phyloP scores from a whole-genome alignment of 1,284 basidiomycete genomes.

The Fistulina hepatica region DNA sequence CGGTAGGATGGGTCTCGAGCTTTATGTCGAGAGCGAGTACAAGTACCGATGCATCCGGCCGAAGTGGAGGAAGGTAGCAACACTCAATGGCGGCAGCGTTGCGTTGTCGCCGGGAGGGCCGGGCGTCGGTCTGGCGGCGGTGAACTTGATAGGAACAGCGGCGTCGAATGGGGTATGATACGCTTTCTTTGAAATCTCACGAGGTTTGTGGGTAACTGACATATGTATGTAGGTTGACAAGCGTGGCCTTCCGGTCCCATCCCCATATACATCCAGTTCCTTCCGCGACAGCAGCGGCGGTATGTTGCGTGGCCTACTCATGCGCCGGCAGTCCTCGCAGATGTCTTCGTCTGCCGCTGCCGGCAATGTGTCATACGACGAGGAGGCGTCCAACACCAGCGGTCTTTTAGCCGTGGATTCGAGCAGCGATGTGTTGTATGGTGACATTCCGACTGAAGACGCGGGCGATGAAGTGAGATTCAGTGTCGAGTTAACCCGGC shows the following conservation, averaged over 20 bases:
- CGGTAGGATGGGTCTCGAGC: constrained; percentile 84
- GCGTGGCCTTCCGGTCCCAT: constrained; percentile 71
- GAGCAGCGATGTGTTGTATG: constrained; percentile 15
- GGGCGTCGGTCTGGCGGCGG: constrained; percentile 51
- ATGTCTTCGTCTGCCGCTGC: constrained; percentile 37
- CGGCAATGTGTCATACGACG: constrained; percentile 32
- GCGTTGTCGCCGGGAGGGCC: constrained; percentile 26
- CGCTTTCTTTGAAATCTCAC: constrained; percentile 9
- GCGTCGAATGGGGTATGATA: constrained; percentile 68
- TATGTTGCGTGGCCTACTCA: constrained; percentile 76
- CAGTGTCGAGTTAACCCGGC: constrained; percentile 13
- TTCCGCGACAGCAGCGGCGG: constrained; percentile 47
- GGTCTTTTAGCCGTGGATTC: constrained; percentile 25
- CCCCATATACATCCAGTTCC: constrained; percentile 24
- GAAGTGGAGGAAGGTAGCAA: constrained; percentile 64
- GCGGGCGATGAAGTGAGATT: constrained; percentile 15
- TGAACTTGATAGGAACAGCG: constrained; percentile 66
- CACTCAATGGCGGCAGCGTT: constrained; percentile 30
- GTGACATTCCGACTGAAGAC: constrained; percentile 10
- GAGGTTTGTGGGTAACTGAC: constrained; percentile 4
- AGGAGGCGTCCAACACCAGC: constrained; percentile 22
- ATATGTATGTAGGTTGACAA: constrained; percentile 54
- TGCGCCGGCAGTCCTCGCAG: constrained; percentile 81
- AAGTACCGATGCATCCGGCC: constrained; percentile 75
- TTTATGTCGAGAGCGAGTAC: constrained; percentile 80